Evolutionary conservation across 169 alveolate species (phyloP), one percentile per base, ranked within the genome.

Genomic region (Eimeria brunetti): DNA sequence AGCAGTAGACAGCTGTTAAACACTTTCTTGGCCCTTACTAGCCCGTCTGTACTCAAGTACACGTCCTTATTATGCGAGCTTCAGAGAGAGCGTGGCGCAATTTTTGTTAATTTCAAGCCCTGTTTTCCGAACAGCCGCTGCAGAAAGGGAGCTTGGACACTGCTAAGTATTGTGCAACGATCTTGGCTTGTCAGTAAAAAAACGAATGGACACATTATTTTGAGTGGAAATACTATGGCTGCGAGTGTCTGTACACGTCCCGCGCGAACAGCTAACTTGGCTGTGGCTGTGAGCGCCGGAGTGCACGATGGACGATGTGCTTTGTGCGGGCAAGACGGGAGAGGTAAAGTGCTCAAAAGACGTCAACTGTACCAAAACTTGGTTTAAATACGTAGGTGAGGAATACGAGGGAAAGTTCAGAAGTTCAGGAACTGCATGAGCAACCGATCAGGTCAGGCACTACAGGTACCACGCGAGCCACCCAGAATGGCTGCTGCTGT

Each of bases 361-460:
- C 12, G 38, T n/a, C 5, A 62, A 27, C 36, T 62, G 38, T 3
- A 62, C 14, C 73, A 62, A 62, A 62, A 62, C 73, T 27, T 62
- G 41, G n/a, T 41, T 73, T 73, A 73, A 73, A 73, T 73, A 33
- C n/a, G 83, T 36, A 38, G 36, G 36, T 18, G 56, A 33, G 73
- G 27, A 27, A 36, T 33, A 73, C 33, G 12, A 20, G 33, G 8
- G 16, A 38, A 14, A 14, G 83, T 73, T 33, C 30, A 73, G 53
- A 41, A 58, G n/a, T n/a, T n/a, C n/a, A n/a, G 67, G 14, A 9
- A 73, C 83, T 18, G 14, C 56, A 41, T 33, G 56, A 38, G 83
- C 83, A 73, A 22, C 83, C 56, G 83, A 73, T 73, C 83, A 73
- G 53, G 83, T 73, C 83, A 73, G 83, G 83, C n/a, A n/a, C n/a